These are phyloP conservation scores for Pinus taeda DNA, from an alignment of 75 land plant species.

Conservation along the genomic window DNA sequence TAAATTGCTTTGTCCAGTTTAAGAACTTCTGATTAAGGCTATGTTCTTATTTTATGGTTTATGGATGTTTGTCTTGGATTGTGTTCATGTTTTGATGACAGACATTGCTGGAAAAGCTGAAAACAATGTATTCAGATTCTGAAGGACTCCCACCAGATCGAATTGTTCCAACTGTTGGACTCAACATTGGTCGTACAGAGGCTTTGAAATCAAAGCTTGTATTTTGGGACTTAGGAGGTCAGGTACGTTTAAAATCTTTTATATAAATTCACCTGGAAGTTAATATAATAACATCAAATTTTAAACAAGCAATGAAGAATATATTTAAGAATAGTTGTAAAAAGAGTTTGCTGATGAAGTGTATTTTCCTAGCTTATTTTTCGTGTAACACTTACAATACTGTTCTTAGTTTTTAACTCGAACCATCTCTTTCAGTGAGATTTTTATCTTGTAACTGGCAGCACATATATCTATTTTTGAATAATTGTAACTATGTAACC, in stretches of 20 bases:
- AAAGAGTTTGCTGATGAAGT: neutral
- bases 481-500: neutral
- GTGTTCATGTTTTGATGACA: slow-evolving; percentile 14
- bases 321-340: neutral
- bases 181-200: slow-evolving; percentile 93
- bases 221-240: slow-evolving; percentile 98
- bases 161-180: slow-evolving; percentile 96
- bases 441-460: neutral
- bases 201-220: slow-evolving; percentile 82
- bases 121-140: slow-evolving; percentile 64
- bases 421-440: neutral
- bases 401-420: neutral
- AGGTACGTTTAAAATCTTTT: slow-evolving; percentile 40
- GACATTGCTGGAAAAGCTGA: slow-evolving; percentile 91
- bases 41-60: slow-evolving; percentile 6
- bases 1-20: neutral
- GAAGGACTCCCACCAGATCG: slow-evolving; percentile 95
- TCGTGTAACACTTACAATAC: neutral
- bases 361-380: neutral
- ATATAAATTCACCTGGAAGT: neutral
- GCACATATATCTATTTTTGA: neutral
- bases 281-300: neutral
- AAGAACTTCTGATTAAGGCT: neutral
- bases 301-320: neutral
- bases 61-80: neutral